Evolutionary conservation across 768 basidiomycete species (phyloP).

Genomic region (Kwoniella sp.): DNA sequence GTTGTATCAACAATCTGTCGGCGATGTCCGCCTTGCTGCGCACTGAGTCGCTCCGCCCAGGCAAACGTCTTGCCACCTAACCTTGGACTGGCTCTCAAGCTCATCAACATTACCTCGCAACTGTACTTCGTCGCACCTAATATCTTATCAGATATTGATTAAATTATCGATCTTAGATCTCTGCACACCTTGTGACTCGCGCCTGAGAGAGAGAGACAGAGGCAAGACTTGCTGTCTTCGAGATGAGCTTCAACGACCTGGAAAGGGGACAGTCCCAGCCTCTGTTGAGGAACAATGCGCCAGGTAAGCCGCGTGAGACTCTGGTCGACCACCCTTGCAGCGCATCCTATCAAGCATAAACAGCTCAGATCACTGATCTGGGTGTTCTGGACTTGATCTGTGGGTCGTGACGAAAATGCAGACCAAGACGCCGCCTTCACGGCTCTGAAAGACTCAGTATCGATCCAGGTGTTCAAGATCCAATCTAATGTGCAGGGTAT

Average conservation of each 20-base stretch:
- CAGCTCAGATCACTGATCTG: not conserved
- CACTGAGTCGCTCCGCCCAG: no score
- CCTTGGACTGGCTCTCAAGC: no score
- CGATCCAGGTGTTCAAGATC: conserved; percentile 96
- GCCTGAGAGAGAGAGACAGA: no score
- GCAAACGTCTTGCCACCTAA: no score
- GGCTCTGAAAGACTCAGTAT: conserved; percentile 61
- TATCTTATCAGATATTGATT: no score
- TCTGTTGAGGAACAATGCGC: conserved; percentile 33
- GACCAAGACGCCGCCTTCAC: conserved; percentile 73
- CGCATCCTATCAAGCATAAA: not conserved
- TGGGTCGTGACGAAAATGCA: conserved; percentile 4
- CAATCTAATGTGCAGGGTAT: conserved; percentile 96
- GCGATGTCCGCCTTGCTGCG: no score
- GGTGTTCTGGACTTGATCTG: not conserved
- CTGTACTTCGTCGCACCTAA: no score
- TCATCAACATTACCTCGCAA: no score
- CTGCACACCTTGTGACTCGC: no score
- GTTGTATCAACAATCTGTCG: no score
- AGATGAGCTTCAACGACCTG: conserved; percentile 55
- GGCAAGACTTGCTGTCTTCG: not conserved
- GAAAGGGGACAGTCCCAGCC: conserved; percentile 51
- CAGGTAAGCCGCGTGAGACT: no score
- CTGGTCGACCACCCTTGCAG: not conserved
- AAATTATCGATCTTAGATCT: no score